These are phyloP conservation scores for Cryptococcus deneoformans DNA, from an alignment of 1,284 basidiomycete species.

Conservation along the genomic window DNA sequence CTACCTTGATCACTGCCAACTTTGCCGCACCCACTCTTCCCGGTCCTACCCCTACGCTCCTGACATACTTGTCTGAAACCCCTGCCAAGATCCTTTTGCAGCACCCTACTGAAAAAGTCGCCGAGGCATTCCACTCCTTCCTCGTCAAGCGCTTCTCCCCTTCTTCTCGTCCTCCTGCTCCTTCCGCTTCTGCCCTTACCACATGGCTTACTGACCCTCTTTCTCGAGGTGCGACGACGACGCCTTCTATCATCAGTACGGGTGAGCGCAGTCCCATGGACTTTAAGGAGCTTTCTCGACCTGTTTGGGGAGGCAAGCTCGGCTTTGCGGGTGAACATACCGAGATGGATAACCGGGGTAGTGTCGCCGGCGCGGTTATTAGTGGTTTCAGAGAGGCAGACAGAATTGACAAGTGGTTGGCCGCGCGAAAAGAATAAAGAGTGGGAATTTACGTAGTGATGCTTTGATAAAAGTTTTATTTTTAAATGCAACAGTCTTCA, in stretches of 20 bases:
- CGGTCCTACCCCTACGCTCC: slow-evolving; percentile 40
- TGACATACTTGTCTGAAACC: slow-evolving; percentile 51
- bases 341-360: slow-evolving; percentile 53
- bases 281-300: slow-evolving; percentile 51
- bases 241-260: slow-evolving; percentile 48
- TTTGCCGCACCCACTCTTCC: slow-evolving; percentile 39
- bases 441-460: background rate
- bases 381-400: slow-evolving; percentile 51
- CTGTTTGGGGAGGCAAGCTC: slow-evolving; percentile 51
- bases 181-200: slow-evolving; percentile 37
- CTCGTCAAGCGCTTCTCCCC: slow-evolving; percentile 38
- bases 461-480: background rate
- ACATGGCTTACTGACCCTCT: slow-evolving; percentile 53
- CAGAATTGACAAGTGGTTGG: slow-evolving; percentile 38
- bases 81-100: slow-evolving; percentile 35
- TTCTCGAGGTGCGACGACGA: slow-evolving; percentile 54
- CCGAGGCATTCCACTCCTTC: slow-evolving; percentile 44
- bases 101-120: slow-evolving; percentile 31
- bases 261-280: slow-evolving; percentile 52
- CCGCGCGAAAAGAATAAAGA: slow-evolving; percentile 4
- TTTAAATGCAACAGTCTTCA: background rate
- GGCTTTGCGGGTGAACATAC: slow-evolving; percentile 58
- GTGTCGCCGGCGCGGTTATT: slow-evolving; percentile 52
- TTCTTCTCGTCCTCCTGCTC: slow-evolving; percentile 9
- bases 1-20: slow-evolving; percentile 48